Evolutionary conservation across 2,329 filamentous ascomycete species (phyloP), one percentile per base, ranked within the genome.

Genomic region (Juglanconis juglandina): DNA sequence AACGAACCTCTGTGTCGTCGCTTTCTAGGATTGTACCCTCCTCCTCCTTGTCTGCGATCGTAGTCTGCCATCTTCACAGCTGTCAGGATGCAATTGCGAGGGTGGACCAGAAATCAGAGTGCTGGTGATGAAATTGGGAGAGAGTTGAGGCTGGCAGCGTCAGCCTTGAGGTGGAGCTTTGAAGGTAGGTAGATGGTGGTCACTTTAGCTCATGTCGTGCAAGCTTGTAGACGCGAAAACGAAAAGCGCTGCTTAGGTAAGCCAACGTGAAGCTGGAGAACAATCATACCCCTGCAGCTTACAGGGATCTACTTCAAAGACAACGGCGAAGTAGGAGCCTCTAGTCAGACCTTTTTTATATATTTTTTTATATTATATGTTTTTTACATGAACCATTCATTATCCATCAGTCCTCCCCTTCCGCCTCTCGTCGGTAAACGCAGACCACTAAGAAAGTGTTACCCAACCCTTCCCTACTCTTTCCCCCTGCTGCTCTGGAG

Each of bases 1-100:
- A 17, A 67, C 79, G 67, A 73, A 93, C 92, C 92, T 90, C 90
- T 83, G 71, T 87, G 89, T 71, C 92, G 85, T 69, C 89, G 83
- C 77, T 96, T 96, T 73, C 89, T 87, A 68, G 85, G 86, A 72
- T 87, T 79, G 69, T 82, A 75, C 63, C 83, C 79, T 61, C 83
- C 78, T 13, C 72, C 69, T 41, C 79, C 73, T 60, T 82, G 82
- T 71, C 87, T 75, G 65, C 82, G 77, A 65, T 86, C 83, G 73
- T 83, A 79, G 67, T 87, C 84, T 51, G 80, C 79, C 84, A 87
- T 82, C 58, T 63, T 68, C 60, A 48, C 33, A 54, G n/a, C 24
- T 55, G 32, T 42, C 32, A 13, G 14, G 32, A n/a, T 17, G 41
- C 48, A 49, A 60, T 48, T 53, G 49, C 11, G 10, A 41, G 39